A percentile compares a stretch with the other conserved stretches of the same genome.
Conservation (phyloP, 768 basidiomycete genomes). For the Mycena sanguinolenta region DNA sequence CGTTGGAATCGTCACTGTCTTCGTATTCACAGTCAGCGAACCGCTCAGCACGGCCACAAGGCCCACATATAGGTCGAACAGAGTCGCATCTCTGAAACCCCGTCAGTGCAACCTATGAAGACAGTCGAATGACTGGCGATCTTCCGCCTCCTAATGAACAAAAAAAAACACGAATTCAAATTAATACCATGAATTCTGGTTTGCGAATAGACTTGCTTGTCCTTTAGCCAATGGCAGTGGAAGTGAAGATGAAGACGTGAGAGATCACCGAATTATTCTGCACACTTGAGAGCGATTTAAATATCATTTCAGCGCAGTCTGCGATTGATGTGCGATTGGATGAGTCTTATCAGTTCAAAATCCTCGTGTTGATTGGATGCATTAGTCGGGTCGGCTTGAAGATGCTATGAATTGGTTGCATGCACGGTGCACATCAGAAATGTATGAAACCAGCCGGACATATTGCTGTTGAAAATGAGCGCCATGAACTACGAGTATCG, state of each 20-base stretch:
- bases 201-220: conserved; percentile 46
- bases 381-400: background rate
- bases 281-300: background rate
- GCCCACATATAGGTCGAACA: conserved; percentile 54
- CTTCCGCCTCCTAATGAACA: conserved; percentile 54
- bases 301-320: too few relatives aligned
- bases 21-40: conserved; percentile 62
- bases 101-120: background rate
- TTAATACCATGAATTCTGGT: background rate
- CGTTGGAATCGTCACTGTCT: conserved; percentile 49
- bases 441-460: too few relatives aligned
- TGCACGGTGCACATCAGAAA: background rate
- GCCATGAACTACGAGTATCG: background rate
- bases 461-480: background rate
- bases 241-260: background rate
- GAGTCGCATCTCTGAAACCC: conserved; percentile 57
- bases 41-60: conserved; percentile 53
- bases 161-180: background rate
- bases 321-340: background rate
- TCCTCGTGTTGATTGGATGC: background rate
- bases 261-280: too few relatives aligned
- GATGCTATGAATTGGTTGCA: too few relatives aligned
- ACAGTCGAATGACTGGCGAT: conserved; percentile 46
- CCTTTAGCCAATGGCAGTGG: conserved; percentile 53
- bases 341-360: too few relatives aligned